Evolutionary conservation across 768 basidiomycete genomes (phyloP), one percentile per base, ranked within the genome.

Genomic region (Guyanaporus albipodus): DNA sequence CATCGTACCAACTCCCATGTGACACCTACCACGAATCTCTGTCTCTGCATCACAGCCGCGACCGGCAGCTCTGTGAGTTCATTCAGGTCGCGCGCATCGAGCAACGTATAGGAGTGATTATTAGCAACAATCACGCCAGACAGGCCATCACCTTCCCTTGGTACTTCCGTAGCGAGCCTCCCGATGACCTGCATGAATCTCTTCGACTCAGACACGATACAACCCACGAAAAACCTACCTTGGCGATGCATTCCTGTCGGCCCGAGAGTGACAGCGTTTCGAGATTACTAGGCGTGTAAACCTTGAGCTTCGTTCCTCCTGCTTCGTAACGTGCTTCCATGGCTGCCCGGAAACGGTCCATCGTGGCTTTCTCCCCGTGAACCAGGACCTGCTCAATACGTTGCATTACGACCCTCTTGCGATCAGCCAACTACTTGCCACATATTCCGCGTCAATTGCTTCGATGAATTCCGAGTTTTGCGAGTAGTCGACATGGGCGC

Each of bases 401-500:
- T 56, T 3, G 46, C 2, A 32, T 6, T 8, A 26, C 5, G 19
- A 26, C 45, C 40, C 37, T 15, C 49, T 36, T 8, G 18, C 11
- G 23, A 29, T 46, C 10, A 27, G 23, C 46, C 28, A 0, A 22
- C 53, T 11, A 73, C 83, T 63, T 65, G 89, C 92, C 46, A 93
- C 85, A 68, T 93, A 91, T 54, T 91, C 87, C 8, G 92, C 86
- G 52, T 86, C 87, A 53, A 97, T 83, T 33, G 80, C 74, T 59
- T 96, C 91, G 53, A 99, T 97, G 67, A 95, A 99, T 59, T 91
- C 90, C 4, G 89, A 85, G 64, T 99, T 99, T 58, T 98, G 95
- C 14, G 89, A 78, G 57, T 88, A 95, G 62, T 98, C 94, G 53
- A 97, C 95, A 61, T 98, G 94, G 0, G 95, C 94, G 44, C 88